Base-by-base conservation (phyloP, 345 rosid species). In the Kernera saxatilis region DNA sequence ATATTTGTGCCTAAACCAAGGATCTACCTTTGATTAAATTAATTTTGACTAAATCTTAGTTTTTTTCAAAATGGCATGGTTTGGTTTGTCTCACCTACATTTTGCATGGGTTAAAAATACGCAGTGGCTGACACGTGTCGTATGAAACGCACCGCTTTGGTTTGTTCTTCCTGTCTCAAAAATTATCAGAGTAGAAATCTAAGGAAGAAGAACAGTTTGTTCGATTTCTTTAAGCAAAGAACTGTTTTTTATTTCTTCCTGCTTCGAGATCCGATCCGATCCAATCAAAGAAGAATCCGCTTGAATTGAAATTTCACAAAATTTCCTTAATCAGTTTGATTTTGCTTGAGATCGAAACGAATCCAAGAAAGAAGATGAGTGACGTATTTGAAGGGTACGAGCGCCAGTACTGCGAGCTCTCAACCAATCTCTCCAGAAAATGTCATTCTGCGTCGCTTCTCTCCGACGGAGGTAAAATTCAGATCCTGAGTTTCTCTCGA, bases 331-430 rank as follows among this genome's bases (percentile, higher is more conserved):
- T 63, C 49, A 26, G 51, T 11, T 54, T 0, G n/a, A 51, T 6
- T 30, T 46, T 30, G 21, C 2, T 21, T 14, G 30, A 67, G 49
- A 49, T 65, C 58, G 33, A 15, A 23, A 32, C 33, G 35, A 11
- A 9, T 48, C 15, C 2, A 27, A 27, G 52, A 15, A 18, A 46
- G 70, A 83, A 82, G 79, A 92, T 92, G 98, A 92, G 94, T 57
- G 89, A 83, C 35, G 94, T 88, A 13, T 89, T 89, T 59, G 92
- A 92, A 75, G 92, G 92, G 27, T 92, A 92, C 85, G 97, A 88
- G 77, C 93, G 95, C 2, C 96, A 86, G 63, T 91, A 91, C 83
- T 91, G 96, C 76, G 96, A 92, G 77, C 91, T 92, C 82, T 92
- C 98, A 13, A 84, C 94, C 18, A 84, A 79, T 82, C 88, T 92